Base-by-base conservation (phyloP, 2,329 filamentous ascomycete species). In the Cladophialophora chaetospira region DNA sequence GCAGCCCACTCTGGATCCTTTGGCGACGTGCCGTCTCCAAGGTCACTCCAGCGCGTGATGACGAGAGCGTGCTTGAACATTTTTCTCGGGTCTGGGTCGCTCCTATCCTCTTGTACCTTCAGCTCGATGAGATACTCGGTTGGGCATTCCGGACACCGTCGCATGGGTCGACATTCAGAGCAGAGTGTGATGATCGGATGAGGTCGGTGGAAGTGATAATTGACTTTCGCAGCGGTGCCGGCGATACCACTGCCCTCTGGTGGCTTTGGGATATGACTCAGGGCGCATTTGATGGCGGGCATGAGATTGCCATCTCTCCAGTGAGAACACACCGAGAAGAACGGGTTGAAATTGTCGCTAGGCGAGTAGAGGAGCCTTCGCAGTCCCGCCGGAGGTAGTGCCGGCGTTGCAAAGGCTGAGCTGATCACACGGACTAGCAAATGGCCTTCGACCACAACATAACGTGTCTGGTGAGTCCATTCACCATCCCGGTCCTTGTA, bases 81-180 rank as follows among this genome's bases (percentile, higher is more conserved):
- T 9, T 73, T 65, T 33, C 70, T 60, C 5, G 73, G 67, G 63
- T 80, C 73, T 19, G 73, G 67, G 63, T 80, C 73, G 26, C 40
- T 57, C 44, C 71, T 76, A 60, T 86, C 82, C 68, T 87, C 83
- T 1, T 79, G 73, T 57, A 86, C 72, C 59, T 82, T 83, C 5
- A 86, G 67, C 66, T 86, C 83, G 45, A 85, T 74, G 9, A 86
- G 70, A 59, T 86, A 86, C 65, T 87, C 83, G 0, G 81, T 81
- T 1, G 83, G 82, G 67, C 83, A 87, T 51, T 82, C 77, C 0
- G 83, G 81, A 68, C 83, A 87, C 28, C 83, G 73, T 3, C 83
- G 75, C 73, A 84, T 83, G 2, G 83, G 82, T 5, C 78, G 73
- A 66, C 83, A 87, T 13, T 75, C 70, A 1, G 75, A 74, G 65